Evolutionary conservation across 2,329 filamentous ascomycete species (phyloP).

Genomic region (Colletotrichum sp.): DNA sequence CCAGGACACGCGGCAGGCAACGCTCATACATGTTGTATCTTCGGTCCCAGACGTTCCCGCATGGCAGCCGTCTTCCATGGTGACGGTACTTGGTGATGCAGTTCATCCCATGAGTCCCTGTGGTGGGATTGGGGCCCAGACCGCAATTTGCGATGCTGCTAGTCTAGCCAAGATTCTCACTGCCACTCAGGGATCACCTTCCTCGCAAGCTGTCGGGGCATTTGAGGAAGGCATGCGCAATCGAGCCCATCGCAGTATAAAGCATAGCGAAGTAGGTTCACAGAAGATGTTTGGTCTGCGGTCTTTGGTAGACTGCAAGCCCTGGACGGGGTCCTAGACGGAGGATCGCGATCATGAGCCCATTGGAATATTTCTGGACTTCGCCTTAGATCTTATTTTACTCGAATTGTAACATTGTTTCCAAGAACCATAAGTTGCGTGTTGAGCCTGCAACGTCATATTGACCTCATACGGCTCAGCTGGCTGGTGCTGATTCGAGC

Average conservation of each 20-base stretch:
- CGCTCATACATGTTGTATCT: constrained; percentile 72
- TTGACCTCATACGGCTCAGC: not conserved
- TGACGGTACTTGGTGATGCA: constrained; percentile 65
- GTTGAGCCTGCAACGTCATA: not conserved
- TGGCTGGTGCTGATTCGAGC: not conserved
- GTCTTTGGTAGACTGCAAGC: not conserved
- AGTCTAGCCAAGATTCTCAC: not conserved
- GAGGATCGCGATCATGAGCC: not conserved
- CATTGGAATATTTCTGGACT: not conserved
- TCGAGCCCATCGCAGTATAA: not conserved
- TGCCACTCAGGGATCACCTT: not conserved
- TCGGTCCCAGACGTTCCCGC: constrained; percentile 65
- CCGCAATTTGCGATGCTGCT: not conserved
- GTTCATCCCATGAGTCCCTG: constrained; percentile 64
- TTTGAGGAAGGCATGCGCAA: not conserved
- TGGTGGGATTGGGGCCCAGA: constrained; percentile 50
- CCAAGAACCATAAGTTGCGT: not conserved
- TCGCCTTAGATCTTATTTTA: not conserved
- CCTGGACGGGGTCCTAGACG: not conserved
- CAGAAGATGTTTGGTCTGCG: constrained; percentile 3
- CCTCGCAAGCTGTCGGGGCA: not conserved
- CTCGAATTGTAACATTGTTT: not conserved
- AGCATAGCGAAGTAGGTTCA: not conserved
- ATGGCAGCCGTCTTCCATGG: constrained; percentile 63
- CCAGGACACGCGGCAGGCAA: constrained; percentile 61